phyloP scores from a whole-genome alignment of 2,329 filamentous ascomycete genomes.

The Pyricularia pennisetigena region DNA sequence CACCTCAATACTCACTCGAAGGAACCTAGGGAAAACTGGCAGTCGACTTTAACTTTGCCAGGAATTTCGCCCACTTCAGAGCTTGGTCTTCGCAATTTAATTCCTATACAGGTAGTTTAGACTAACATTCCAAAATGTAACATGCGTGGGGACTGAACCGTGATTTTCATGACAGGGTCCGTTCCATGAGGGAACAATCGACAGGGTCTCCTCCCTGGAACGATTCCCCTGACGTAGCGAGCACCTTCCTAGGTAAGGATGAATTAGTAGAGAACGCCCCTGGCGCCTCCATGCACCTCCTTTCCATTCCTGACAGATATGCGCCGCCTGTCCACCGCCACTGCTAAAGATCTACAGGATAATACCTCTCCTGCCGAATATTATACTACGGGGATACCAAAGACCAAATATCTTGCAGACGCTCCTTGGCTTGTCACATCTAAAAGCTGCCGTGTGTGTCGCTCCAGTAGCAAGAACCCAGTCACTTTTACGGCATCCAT shows the following conservation, averaged over 20 bases:
- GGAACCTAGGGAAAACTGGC: too few relatives aligned
- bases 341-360: neutral
- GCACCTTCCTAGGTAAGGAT: neutral
- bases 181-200: neutral
- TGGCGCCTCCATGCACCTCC: neutral
- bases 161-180: neutral
- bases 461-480: neutral
- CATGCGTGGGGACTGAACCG: neutral
- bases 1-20: too few relatives aligned
- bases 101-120: neutral
- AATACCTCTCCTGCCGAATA: neutral
- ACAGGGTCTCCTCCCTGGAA: neutral
- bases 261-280: neutral
- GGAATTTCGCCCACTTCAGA: neutral
- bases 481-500: neutral
- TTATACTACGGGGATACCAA: neutral
- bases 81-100: neutral
- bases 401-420: neutral
- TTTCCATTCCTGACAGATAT: neutral
- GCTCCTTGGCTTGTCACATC: neutral
- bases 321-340: neutral
- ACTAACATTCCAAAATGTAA: neutral
- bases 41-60: neutral
- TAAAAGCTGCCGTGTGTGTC: neutral
- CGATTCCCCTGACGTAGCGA: neutral